A percentile compares a stretch with the other conserved stretches of the same genome.
These are phyloP conservation scores for Verticillium zaregamsianum DNA, from an alignment of 2,329 filamentous ascomycete genomes.

Conservation along the genomic window DNA sequence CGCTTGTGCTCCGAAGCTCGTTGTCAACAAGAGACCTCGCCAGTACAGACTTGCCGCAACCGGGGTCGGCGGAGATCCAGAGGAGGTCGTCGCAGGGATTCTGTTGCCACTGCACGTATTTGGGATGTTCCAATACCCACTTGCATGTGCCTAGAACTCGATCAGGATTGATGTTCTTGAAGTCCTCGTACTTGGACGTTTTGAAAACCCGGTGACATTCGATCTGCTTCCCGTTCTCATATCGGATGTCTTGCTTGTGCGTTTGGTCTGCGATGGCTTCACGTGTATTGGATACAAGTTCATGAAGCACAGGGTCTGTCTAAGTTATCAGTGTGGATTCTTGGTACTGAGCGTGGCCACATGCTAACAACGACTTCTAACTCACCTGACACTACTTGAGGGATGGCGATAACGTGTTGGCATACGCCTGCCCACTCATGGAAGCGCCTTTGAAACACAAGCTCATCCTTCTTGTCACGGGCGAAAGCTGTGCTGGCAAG, in stretches of 20 bases:
- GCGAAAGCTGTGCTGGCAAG: no score
- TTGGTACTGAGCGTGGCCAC: no score
- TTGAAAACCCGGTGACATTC: conserved; percentile 21
- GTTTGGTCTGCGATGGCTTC: conserved; percentile 1
- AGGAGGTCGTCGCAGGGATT: conserved; percentile 21
- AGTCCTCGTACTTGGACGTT: conserved; percentile 18
- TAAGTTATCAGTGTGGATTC: not conserved
- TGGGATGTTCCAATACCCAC: conserved; percentile 24
- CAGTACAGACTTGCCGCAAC: conserved; percentile 35
- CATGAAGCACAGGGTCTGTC: conserved; percentile 2
- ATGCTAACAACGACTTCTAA: no score
- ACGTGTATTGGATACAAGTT: not conserved
- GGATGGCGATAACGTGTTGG: no score
- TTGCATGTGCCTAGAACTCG: conserved; percentile 24
- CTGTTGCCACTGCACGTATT: conserved; percentile 21
- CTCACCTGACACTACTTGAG: no score
- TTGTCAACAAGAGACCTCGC: conserved; percentile 27
- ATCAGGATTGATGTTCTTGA: conserved; percentile 25
- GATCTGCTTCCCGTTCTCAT: conserved; percentile 4
- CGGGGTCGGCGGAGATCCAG: conserved; percentile 33
- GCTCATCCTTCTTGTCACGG: no score
- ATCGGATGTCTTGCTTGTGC: conserved; percentile 1
- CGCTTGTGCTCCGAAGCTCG: conserved; percentile 12
- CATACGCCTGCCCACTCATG: no score
- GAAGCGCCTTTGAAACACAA: no score